Evolutionary conservation across 1,284 basidiomycete species (phyloP).

Genomic region (Apiotrichum siamense): DNA sequence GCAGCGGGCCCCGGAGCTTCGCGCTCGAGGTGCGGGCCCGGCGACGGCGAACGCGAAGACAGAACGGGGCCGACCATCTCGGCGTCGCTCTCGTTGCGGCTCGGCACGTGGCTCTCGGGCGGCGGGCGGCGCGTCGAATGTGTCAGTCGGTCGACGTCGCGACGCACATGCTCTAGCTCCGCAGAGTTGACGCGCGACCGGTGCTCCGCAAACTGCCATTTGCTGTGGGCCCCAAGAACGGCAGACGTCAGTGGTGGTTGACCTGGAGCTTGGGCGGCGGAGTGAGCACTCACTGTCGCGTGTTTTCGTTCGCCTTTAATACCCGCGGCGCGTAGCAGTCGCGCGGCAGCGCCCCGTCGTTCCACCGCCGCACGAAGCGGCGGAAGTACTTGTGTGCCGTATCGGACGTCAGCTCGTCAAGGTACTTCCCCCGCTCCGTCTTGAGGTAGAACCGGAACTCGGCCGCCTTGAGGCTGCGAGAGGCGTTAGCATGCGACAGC

Average conservation of each 20-base stretch:
- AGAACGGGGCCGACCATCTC: conserved; percentile 1
- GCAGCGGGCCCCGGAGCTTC: not conserved
- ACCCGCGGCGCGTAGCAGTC: conserved; percentile 28
- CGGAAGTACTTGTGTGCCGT: conserved; percentile 44
- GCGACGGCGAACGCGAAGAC: conserved; percentile 1
- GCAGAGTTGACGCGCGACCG: conserved; percentile 24
- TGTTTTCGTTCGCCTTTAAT: conserved; percentile 27
- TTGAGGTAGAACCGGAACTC: conserved; percentile 41
- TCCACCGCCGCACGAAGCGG: conserved; percentile 46
- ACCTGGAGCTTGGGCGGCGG: no score
- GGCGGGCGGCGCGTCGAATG: not conserved
- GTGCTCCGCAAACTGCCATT: conserved; percentile 38
- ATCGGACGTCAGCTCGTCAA: conserved; percentile 41
- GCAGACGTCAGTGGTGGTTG: no score
- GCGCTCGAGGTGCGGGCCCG: not conserved
- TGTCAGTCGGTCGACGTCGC: conserved; percentile 12
- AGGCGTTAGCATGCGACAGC: not conserved
- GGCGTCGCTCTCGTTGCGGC: conserved; percentile 6
- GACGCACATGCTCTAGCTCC: conserved; percentile 15
- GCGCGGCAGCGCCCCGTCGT: conserved; percentile 36
- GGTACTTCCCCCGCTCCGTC: conserved; percentile 35
- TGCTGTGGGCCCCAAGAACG: conserved; percentile 13
- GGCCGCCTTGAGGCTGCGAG: conserved; percentile 22
- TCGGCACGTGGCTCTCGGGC: not conserved
- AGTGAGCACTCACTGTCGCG: conserved; percentile 33